Evolutionary conservation across 257 asterid genomes (phyloP).

Genomic region (Solanum corneliomulleri): DNA sequence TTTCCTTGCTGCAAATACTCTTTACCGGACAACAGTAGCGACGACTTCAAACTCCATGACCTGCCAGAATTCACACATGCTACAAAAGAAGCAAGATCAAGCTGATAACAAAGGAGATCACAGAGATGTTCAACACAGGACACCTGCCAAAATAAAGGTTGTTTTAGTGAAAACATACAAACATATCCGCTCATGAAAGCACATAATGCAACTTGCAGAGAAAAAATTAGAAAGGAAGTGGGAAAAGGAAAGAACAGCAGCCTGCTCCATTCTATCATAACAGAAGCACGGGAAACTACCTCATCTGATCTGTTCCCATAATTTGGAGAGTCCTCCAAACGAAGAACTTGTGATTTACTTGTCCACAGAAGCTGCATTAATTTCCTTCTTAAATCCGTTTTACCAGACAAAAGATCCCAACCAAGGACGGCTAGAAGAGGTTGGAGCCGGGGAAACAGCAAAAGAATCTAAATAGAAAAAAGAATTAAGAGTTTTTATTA

Average conservation of each 20-base stretch:
- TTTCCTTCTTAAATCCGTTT: constrained; percentile 64
- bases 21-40: constrained; percentile 64
- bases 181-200: not conserved
- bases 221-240: not conserved
- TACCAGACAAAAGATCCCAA: constrained; percentile 95
- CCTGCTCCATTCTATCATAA: not conserved
- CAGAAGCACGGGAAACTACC: constrained; percentile 29
- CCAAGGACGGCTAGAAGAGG: constrained; percentile 95
- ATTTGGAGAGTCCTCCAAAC: constrained; percentile 63
- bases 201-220: not conserved
- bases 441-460: constrained; percentile 82
- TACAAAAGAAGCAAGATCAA: constrained; percentile 93
- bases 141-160: constrained; percentile 44
- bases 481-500: not conserved
- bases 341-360: constrained; percentile 82
- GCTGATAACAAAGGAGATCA: constrained; percentile 83
- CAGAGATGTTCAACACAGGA: constrained; percentile 85
- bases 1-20: constrained; percentile 23
- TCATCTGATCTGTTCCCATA: constrained; percentile 54
- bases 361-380: constrained; percentile 89
- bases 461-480: constrained; percentile 47
- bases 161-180: not conserved
- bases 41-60: constrained; percentile 82
- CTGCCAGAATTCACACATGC: constrained; percentile 85
- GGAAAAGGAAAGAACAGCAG: not conserved